These are phyloP conservation scores for Aureobasidium sp. DNA, from an alignment of 2,329 filamentous ascomycete species.

Conservation along the genomic window DNA sequence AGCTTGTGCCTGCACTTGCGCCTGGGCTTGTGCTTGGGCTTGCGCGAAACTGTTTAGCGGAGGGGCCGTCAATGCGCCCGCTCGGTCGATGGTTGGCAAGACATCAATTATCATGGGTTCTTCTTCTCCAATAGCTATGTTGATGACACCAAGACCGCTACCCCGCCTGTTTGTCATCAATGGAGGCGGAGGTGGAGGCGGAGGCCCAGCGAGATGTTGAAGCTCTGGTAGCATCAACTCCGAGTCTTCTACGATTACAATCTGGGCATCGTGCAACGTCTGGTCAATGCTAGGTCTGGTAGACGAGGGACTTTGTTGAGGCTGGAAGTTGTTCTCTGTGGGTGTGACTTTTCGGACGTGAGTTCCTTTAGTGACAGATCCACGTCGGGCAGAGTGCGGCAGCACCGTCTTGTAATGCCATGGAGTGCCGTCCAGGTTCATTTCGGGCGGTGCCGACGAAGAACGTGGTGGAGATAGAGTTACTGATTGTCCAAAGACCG, in stretches of 20 bases:
- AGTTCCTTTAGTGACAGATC: slow-evolving; percentile 30
- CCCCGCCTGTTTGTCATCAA: slow-evolving; percentile 21
- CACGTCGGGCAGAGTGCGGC: slow-evolving; percentile 28
- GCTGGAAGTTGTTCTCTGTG: slow-evolving; percentile 27
- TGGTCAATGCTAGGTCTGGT: slow-evolving; percentile 50
- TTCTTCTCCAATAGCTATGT: slow-evolving; percentile 41
- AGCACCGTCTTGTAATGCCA: slow-evolving; percentile 30
- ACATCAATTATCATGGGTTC: slow-evolving; percentile 18
- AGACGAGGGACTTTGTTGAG: slow-evolving; percentile 27
- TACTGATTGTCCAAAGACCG: slow-evolving; percentile 38
- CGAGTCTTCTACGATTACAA: slow-evolving; percentile 34
- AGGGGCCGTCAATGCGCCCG: slow-evolving; percentile 24
- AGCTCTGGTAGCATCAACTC: slow-evolving; percentile 50
- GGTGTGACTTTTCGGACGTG: slow-evolving; percentile 40
- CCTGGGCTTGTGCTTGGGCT: not conserved
- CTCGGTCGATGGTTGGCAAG: slow-evolving; percentile 23
- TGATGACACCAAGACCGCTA: slow-evolving; percentile 29
- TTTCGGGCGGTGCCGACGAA: slow-evolving; percentile 43
- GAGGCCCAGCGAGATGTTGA: slow-evolving; percentile 52
- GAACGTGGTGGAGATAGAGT: slow-evolving; percentile 33
- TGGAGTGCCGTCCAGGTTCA: slow-evolving; percentile 23
- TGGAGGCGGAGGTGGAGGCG: slow-evolving; percentile 36
- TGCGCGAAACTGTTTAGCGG: slow-evolving; percentile 24
- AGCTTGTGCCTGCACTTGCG: slow-evolving; percentile 32
- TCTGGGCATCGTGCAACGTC: slow-evolving; percentile 39